Evolutionary conservation across 257 asterid genomes (phyloP).

Genomic region (Linderniella brevidens): DNA sequence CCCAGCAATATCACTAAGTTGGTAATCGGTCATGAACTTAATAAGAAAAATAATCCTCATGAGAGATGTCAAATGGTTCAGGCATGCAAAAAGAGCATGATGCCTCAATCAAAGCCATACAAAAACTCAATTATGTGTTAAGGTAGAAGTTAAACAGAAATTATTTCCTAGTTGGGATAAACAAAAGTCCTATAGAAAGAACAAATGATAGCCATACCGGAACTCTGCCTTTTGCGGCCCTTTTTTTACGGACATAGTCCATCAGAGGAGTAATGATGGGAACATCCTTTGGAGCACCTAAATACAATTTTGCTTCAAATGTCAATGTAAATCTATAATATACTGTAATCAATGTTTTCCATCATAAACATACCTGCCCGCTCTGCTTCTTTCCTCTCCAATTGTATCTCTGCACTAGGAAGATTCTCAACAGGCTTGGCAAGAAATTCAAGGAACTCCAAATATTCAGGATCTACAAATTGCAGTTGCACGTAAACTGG

Average conservation of each 20-base stretch:
- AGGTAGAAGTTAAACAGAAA: no score
- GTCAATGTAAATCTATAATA: not conserved
- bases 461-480: constrained; percentile 91
- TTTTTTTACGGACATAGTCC: constrained; percentile 86
- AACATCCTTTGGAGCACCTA: constrained; percentile 75
- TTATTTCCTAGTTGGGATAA: no score
- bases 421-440: constrained; percentile 92
- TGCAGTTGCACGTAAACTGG: constrained; percentile 18
- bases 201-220: constrained; percentile 39
- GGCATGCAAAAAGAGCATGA: no score
- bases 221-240: constrained; percentile 84
- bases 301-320: not conserved
- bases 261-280: constrained; percentile 81
- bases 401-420: constrained; percentile 98
- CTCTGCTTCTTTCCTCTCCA: constrained; percentile 98
- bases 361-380: constrained; percentile 56
- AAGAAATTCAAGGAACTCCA: constrained; percentile 94
- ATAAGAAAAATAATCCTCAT: no score
- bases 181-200: not conserved
- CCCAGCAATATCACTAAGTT: not conserved
- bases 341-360: not conserved
- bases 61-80: no score
- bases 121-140: no score
- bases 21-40: no score
- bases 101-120: no score